Evolutionary conservation across 345 rosid species (phyloP).

Genomic region (Theobroma cacao): DNA sequence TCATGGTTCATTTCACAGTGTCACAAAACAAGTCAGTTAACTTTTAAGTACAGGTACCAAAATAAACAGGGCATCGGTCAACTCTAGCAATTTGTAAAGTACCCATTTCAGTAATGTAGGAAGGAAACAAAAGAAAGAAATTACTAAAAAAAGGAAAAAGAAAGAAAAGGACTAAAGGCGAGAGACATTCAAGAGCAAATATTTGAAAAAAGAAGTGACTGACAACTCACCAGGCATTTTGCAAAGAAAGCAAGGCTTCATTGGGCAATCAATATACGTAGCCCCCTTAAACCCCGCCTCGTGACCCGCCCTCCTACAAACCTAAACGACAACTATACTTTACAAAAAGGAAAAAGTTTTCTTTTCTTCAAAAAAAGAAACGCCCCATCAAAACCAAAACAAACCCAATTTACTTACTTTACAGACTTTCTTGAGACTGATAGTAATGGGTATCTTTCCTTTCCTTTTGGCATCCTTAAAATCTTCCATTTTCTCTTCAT

Average conservation of each 20-base stretch:
- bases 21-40: too few relatives aligned
- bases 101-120: background rate
- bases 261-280: constrained; percentile 88
- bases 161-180: too few relatives aligned
- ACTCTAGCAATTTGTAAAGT: background rate
- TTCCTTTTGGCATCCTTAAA: constrained; percentile 39
- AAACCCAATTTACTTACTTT: constrained; percentile 44
- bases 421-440: constrained; percentile 92
- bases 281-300: constrained; percentile 98
- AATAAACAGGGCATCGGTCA: background rate
- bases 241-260: constrained; percentile 96
- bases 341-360: background rate
- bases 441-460: constrained; percentile 73
- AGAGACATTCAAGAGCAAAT: background rate
- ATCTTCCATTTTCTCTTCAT: constrained; percentile 21
- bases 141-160: too few relatives aligned
- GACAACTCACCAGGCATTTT: constrained; percentile 76
- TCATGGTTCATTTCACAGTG: too few relatives aligned
- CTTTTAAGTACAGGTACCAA: background rate
- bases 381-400: background rate
- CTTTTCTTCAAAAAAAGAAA: background rate
- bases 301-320: constrained; percentile 84
- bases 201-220: background rate
- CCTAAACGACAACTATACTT: constrained; percentile 44
- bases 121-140: too few relatives aligned